Base-by-base conservation (phyloP, 495 filamentous ascomycete genomes). In the Darksidea phi region DNA sequence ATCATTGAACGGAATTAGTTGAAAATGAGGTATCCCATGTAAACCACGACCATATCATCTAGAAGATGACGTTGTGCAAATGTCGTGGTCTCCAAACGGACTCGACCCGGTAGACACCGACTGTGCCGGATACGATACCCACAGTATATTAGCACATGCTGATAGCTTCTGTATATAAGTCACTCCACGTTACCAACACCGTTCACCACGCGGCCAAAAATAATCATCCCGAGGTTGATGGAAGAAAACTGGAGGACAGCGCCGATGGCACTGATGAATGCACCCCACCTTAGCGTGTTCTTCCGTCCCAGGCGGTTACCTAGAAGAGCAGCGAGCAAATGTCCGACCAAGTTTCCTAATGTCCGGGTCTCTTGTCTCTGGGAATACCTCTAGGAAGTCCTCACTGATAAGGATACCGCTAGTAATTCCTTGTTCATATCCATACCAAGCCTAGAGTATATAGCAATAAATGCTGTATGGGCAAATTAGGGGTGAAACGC, bases 21-120 rank as follows among this genome's bases (percentile, higher is more conserved):
- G 45, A 23, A 28, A 57, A 55, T 24, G 50, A 64, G 42, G 48
- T 58, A 3, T 17, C 62, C 13, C 61, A 59, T 11, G 67, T 82
- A 75, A 78, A 78, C 78, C 63, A 80, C 73, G 64, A 82, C 74
- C 38, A 81, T 74, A 45, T 74, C 76, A 64, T 78, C 42, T 73
- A 68, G 10, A 72, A 77, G 25, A 78, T 70, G 26, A 80, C 74
- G 54, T 77, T 76, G 34, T 72, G 58, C 7, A 69, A 61, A 24
- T 78, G 71, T 72, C 58, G 13, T 32, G 42, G 41, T 1, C 54
- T 42, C 32, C 54, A 23, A 11, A 23, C 20, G 23, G 41, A 47
- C 43, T 64, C 61, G 12, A 55, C 61, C 32, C 59, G 61, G 41
- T 47, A 67, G 37, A 67, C 45, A 41, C 63, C 63, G 36, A 51